Evolutionary conservation across 176 grass and related monocot genomes (phyloP), one percentile per base, ranked within the genome.

Genomic region (Stipa capillata): DNA sequence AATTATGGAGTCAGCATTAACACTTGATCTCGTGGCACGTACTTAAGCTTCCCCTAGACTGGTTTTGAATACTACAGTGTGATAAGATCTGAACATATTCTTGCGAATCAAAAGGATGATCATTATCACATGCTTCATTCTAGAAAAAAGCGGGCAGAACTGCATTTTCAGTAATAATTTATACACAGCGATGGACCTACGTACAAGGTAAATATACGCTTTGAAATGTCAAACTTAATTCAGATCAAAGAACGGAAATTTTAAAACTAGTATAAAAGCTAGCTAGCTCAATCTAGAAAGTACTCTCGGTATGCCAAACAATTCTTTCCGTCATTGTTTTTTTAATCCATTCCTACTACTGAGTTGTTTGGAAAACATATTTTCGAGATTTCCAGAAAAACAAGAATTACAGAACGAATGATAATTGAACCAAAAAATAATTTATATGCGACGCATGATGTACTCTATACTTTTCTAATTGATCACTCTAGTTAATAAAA

Each of bases 121-220:
- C 43, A 78, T 81, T 81, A 75, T 86, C 69, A 66, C 39, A 86
- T 86, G 84, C 16, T 71, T 51, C 36, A 55, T 13, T 74, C 39
- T 47, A 56, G 36, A 2, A 66, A 78, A 79, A 53, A 40, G 0
- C 18, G 25, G 5, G 17, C 1, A 35, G 1, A 4, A 18, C 12
- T 65, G 0, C 6, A 24, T 20, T 45, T 56, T 65, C 15, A 1
- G 1, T 39, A 83, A 54, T 73, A 45, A 50, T 32, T 69, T 33
- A 13, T 3, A 82, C 8, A 39, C 3, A 37, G 35, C 32, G 20
- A 43, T 34, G 2, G 44, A 27, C 1, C 10, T 48, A 41, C 0
- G 12, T 40, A 59, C 3, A 21, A 20, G 7, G 49, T 25, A 50
- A 3, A 25, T 12, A 32, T 17, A 10, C 36, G 4, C 8, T 45